Evolutionary conservation across 768 basidiomycete species (phyloP).

Genomic region (Infundibulicybe gibba): DNA sequence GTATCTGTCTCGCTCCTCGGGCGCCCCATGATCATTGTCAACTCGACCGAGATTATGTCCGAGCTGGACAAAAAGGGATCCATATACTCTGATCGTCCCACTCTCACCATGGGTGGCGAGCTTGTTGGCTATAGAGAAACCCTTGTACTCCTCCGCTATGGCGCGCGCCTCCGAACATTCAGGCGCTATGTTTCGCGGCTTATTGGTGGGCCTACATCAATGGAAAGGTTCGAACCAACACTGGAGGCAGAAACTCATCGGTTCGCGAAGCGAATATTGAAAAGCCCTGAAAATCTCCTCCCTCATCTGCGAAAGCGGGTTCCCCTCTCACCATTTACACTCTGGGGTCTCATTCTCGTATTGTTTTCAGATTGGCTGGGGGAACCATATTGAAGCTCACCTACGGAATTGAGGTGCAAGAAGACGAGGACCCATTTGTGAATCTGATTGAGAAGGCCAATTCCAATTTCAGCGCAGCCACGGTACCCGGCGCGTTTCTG

Average conservation of each 20-base stretch:
- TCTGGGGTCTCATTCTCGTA: no score
- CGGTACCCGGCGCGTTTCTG: constrained; percentile 43
- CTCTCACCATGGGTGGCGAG: constrained; percentile 47
- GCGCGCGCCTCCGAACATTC: constrained; percentile 37
- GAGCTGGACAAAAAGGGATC: constrained; percentile 44
- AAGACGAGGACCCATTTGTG: constrained; percentile 48
- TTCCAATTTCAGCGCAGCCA: constrained; percentile 46
- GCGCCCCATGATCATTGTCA: constrained; percentile 44
- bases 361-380: constrained; percentile 52
- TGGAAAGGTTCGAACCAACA: constrained; percentile 26
- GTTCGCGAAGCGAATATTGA: constrained; percentile 33
- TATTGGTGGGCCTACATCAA: constrained; percentile 22
- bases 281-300: constrained; percentile 24
- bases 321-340: background rate
- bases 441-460: constrained; percentile 48
- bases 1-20: no score
- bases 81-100: constrained; percentile 46
- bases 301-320: constrained; percentile 39
- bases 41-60: constrained; percentile 37
- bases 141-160: constrained; percentile 41
- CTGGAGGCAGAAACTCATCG: constrained; percentile 29
- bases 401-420: constrained; percentile 54
- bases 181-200: constrained; percentile 39
- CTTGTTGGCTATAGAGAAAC: constrained; percentile 45
- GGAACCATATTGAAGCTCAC: constrained; percentile 50